Percentiles rank a stretch among this genome's conserved stretches.
These are phyloP conservation scores for Podosphaera xanthii DNA, from an alignment of 2,329 filamentous ascomycete genomes.

Conservation along the genomic window DNA sequence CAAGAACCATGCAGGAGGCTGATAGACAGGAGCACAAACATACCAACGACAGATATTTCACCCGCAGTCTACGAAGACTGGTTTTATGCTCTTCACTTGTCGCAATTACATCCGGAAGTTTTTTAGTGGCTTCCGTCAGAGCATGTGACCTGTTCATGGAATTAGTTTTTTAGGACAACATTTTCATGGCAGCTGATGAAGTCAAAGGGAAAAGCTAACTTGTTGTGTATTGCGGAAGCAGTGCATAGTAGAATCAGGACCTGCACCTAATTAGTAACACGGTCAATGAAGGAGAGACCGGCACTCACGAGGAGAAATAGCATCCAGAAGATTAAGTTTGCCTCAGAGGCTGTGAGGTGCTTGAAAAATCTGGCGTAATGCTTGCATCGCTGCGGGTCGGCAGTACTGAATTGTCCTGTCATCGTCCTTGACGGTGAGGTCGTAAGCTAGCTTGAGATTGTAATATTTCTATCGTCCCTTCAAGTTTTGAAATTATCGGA, in stretches of 20 bases:
- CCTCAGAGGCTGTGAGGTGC: conserved; percentile 20
- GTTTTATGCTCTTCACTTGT: conserved; percentile 12
- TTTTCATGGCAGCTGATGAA: too few relatives aligned
- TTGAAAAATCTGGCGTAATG: conserved; percentile 24
- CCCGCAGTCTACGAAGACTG: conserved; percentile 12
- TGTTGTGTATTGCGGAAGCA: conserved; percentile 17
- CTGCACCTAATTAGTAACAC: neutral
- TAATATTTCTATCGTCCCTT: too few relatives aligned
- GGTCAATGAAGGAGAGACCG: neutral
- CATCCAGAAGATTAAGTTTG: conserved; percentile 24
- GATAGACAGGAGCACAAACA: conserved; percentile 23
- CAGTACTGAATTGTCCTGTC: conserved; percentile 17
- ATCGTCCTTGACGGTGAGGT: conserved; percentile 8
- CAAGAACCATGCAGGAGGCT: conserved; percentile 25
- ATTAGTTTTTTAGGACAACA: neutral
- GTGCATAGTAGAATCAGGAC: conserved; percentile 23
- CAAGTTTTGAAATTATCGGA: too few relatives aligned
- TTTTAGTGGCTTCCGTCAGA: conserved; percentile 6
- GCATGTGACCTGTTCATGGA: conserved; percentile 6
- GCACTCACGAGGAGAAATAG: conserved; percentile 20
- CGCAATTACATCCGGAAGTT: conserved; percentile 1
- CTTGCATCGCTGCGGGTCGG: conserved; percentile 17
- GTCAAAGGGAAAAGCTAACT: conserved; percentile 4
- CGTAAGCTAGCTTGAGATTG: too few relatives aligned
- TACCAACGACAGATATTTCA: conserved; percentile 20